Conservation (phyloP, 2,329 filamentous ascomycete species). For the Trichophyton benhamiae region DNA sequence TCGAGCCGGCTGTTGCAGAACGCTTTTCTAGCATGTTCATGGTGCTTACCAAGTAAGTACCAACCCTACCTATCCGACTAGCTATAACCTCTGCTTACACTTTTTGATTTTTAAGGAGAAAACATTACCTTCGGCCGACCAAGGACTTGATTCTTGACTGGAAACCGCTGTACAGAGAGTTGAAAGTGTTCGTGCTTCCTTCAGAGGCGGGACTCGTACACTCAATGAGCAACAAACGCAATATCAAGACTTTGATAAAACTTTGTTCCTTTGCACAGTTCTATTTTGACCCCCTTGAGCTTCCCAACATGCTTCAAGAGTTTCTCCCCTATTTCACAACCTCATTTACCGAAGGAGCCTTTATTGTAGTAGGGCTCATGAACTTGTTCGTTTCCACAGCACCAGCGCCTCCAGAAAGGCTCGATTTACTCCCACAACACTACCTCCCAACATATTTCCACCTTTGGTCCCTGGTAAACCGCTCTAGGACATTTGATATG, state of each 20-base stretch:
- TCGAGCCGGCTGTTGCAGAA: slow-evolving; percentile 71
- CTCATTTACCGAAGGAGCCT: slow-evolving; percentile 82
- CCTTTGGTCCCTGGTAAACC: slow-evolving; percentile 82
- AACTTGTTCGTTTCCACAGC: slow-evolving; percentile 81
- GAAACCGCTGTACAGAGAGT: slow-evolving; percentile 81
- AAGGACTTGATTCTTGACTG: slow-evolving; percentile 88
- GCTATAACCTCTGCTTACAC: slow-evolving; percentile 15
- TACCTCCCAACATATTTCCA: slow-evolving; percentile 93
- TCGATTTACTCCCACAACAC: slow-evolving; percentile 71
- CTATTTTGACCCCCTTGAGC: slow-evolving; percentile 82
- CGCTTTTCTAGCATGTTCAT: slow-evolving; percentile 96
- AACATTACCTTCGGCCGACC: slow-evolving; percentile 84
- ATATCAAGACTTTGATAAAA: slow-evolving; percentile 66
- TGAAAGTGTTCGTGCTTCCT: slow-evolving; percentile 81
- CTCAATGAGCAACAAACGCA: slow-evolving; percentile 51
- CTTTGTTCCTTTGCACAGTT: slow-evolving; percentile 80
- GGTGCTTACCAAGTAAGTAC: slow-evolving; percentile 72
- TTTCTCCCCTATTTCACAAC: slow-evolving; percentile 81
- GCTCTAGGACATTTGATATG: slow-evolving; percentile 76
- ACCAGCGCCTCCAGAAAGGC: slow-evolving; percentile 52
- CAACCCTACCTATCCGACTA: background rate
- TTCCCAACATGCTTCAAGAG: slow-evolving; percentile 69
- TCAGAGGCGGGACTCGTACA: slow-evolving; percentile 59
- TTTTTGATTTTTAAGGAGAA: slow-evolving; percentile 51
- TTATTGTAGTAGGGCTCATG: slow-evolving; percentile 77